Base-by-base conservation (phyloP, 1,284 basidiomycete species). In the Pisolithus thermaeus region DNA sequence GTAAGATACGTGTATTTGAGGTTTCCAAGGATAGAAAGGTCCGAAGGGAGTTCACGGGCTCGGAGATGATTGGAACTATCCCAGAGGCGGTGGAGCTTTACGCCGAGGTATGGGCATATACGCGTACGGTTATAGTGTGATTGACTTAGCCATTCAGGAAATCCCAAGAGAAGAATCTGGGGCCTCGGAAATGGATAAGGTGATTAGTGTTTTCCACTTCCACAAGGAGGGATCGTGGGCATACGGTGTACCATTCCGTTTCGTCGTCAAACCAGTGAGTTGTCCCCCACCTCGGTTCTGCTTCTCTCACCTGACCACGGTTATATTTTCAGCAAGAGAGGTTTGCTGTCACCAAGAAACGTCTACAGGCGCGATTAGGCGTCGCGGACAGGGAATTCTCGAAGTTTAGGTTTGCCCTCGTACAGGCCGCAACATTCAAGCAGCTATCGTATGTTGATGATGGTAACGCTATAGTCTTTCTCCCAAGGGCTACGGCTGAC, bases 141-240 rank as follows among this genome's bases (percentile, higher is more conserved):
- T 50, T 58, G 57, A 44, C 59, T 60, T 52, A 44, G 35, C 28
- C 38, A 32, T 56, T 23, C 59, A 90, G 86, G 96, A 98, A 80
- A 82, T 99, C 51, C 88, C 92, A 42, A 72, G 78, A 56, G 96
- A 98, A 66, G 96, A 98, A 71, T 70, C 90, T 11, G 86, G 90
- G 57, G 87, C 90, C 16, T 87, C 88, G 57, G 94, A 27, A 7
- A 27, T 27, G 25, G 25, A 27, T 27, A 97, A 96, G 73, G 81
- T 97, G 55, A 97, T 99, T 67, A 92, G 88, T 59, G 91, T 97
- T 47, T 99, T 97, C 83, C 97, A 99, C 74, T 99, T 97, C 75
- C 87, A 88, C 49, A 96, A 93, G 68, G 97, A 99, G 60, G 81
- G 95, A 28, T 75, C 83, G 45, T 81, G 97, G 62, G 91, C 91